Percentiles rank a stretch among this genome's conserved stretches.
phyloP scores from a whole-genome alignment of 176 grass and related monocot genomes.

The Oryza nivara region DNA sequence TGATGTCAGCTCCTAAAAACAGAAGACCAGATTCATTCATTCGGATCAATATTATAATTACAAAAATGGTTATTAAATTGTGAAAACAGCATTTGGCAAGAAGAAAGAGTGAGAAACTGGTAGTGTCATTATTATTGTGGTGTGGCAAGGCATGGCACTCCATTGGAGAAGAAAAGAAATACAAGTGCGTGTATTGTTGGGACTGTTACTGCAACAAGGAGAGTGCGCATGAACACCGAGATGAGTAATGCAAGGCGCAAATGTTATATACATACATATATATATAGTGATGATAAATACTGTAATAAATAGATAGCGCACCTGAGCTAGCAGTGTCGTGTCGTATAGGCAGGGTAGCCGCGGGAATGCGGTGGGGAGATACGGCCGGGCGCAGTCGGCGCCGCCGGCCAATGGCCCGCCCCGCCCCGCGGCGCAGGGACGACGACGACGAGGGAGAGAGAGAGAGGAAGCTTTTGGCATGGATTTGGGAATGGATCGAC shows the following conservation, averaged over 20 bases:
- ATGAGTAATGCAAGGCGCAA: background rate
- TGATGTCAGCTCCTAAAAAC: background rate
- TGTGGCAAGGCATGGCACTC: background rate
- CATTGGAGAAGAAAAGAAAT: background rate
- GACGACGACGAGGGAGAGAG: no score
- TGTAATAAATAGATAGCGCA: background rate
- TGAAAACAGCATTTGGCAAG: background rate
- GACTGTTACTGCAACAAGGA: background rate
- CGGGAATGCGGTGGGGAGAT: background rate
- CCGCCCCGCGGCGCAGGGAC: background rate
- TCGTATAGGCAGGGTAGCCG: background rate
- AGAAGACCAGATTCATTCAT: slow-evolving; percentile 19
- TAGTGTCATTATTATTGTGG: background rate
- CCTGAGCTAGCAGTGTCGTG: no score
- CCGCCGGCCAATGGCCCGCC: background rate
- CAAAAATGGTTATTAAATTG: background rate
- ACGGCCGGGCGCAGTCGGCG: background rate
- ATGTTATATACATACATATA: no score
- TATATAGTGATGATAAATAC: background rate
- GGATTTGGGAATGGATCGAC: background rate
- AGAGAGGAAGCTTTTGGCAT: background rate
- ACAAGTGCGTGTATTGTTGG: no score
- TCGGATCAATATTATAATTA: background rate
- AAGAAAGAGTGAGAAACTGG: background rate
- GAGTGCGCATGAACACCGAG: no score